phyloP scores from a whole-genome alignment of 2,329 filamentous ascomycete species.

The Macrophomina pseudophaseolina region DNA sequence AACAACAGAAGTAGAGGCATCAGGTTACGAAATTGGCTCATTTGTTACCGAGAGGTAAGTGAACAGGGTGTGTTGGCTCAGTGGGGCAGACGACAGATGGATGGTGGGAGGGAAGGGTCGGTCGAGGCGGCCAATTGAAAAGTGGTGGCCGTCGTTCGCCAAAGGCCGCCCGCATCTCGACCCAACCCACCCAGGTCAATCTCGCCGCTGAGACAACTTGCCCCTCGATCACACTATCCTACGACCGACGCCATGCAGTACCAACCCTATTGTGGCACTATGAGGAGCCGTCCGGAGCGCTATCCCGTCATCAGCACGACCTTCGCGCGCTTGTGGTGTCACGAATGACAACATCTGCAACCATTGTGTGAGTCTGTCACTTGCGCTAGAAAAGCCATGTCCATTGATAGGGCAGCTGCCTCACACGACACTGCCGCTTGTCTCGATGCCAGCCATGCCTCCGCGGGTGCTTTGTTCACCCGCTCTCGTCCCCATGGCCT shows the following conservation, averaged over 20 bases:
- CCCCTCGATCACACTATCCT: neutral
- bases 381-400: neutral
- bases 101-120: neutral
- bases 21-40: neutral
- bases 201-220: neutral
- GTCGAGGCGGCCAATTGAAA: slow-evolving; percentile 1
- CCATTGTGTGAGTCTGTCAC: neutral
- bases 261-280: neutral
- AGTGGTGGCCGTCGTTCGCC: neutral
- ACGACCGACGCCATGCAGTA: neutral
- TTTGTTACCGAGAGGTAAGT: neutral
- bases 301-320: neutral
- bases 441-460: neutral
- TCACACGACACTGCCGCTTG: neutral
- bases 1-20: neutral
- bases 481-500: neutral
- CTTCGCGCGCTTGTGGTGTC: neutral
- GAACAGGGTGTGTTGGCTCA: neutral
- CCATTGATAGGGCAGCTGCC: neutral
- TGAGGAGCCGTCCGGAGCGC: neutral
- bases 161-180: neutral
- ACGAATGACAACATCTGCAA: neutral
- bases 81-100: neutral
- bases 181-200: neutral
- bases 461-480: neutral